These are phyloP conservation scores for Globisporangium viniferum DNA, from an alignment of 352 stramenopile genomes.

Conservation along the genomic window DNA sequence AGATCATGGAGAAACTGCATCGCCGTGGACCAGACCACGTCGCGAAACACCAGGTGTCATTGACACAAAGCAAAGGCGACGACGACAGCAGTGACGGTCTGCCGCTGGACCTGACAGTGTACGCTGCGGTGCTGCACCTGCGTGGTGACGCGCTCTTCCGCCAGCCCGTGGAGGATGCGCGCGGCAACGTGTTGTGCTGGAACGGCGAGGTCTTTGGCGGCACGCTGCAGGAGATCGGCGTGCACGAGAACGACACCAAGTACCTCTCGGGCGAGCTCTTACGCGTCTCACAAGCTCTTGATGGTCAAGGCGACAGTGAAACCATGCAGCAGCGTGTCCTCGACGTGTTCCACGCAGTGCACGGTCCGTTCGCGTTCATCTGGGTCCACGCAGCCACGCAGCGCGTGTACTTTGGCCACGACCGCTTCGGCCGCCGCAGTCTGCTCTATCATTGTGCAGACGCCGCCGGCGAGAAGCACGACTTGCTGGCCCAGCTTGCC, in stretches of 20 bases:
- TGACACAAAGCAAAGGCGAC: conserved; percentile 1
- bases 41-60: conserved; percentile 1
- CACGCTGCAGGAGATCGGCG: conserved; percentile 5
- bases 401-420: conserved; percentile 89
- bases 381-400: conserved; percentile 57
- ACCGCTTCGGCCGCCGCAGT: conserved; percentile 89
- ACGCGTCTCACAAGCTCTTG: conserved; percentile 1
- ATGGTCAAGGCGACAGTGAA: background rate
- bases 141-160: conserved; percentile 53
- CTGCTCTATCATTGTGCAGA: conserved; percentile 60
- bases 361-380: conserved; percentile 86
- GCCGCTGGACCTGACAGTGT: conserved; percentile 37
- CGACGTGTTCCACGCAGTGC: conserved; percentile 38
- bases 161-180: conserved; percentile 81
- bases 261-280: conserved; percentile 48
- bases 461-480: conserved; percentile 4
- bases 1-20: conserved; percentile 17
- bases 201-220: conserved; percentile 92
- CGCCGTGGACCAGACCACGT: conserved; percentile 34
- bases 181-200: conserved; percentile 83
- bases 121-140: conserved; percentile 90
- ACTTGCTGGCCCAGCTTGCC: conserved; percentile 24
- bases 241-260: conserved; percentile 39
- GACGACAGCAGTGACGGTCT: background rate
- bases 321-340: conserved; percentile 17